These are phyloP conservation scores for Wickerhamiella sergipiensis DNA, from an alignment of 805 yeast species.

Conservation along the genomic window DNA sequence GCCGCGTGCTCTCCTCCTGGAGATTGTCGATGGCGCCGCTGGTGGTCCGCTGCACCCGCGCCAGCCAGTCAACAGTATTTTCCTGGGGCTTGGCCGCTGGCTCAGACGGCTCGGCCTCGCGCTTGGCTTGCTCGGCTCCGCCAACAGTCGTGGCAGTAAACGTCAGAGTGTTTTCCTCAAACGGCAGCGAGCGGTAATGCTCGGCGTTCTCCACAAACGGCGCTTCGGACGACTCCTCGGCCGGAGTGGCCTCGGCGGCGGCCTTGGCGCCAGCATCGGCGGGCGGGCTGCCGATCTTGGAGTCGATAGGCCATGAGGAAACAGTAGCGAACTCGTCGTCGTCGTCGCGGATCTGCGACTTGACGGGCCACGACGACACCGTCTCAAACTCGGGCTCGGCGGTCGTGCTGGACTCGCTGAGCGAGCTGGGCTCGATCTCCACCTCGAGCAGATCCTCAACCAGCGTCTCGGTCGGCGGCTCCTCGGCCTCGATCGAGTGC, in stretches of 20 bases:
- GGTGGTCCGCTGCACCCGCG: conserved; percentile 14
- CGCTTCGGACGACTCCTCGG: not conserved
- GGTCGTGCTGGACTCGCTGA: too few relatives aligned
- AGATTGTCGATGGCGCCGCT: conserved; percentile 13
- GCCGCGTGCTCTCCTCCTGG: conserved; percentile 10
- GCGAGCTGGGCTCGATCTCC: not conserved
- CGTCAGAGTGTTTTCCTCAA: not conserved
- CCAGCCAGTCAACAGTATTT: conserved; percentile 13
- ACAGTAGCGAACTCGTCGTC: not conserved
- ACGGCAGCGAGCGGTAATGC: not conserved
- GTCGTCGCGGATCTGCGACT: not conserved
- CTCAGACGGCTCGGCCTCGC: not conserved
- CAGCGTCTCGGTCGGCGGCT: not conserved
- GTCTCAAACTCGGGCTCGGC: not conserved
- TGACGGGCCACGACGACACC: not conserved
- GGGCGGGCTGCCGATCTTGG: too few relatives aligned
- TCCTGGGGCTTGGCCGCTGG: not conserved
- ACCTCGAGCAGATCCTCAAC: not conserved
- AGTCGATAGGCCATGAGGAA: too few relatives aligned
- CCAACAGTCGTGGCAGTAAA: not conserved
- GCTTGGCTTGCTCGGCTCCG: not conserved
- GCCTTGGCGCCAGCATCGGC: too few relatives aligned
- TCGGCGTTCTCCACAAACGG: not conserved
- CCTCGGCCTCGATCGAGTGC: not conserved
- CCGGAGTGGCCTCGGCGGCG: too few relatives aligned